Evolutionary conservation across 331 rosid species (phyloP), one percentile per base, ranked within the genome.

Genomic region (Phaseolus coccineus): DNA sequence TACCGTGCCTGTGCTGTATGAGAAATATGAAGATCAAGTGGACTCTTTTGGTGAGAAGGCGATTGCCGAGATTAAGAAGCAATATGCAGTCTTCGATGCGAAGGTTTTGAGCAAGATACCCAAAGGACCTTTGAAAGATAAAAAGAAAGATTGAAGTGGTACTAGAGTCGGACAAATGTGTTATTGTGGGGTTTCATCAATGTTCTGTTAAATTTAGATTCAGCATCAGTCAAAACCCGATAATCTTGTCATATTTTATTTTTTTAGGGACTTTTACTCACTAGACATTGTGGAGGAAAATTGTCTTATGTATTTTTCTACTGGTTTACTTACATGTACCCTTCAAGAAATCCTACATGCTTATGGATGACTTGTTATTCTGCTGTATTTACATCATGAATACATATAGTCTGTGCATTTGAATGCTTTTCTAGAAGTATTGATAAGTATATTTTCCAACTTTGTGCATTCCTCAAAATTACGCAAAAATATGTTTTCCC

Each of bases 91-190:
- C 56, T 94, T 92, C 77, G 98, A 92, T 80, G 90, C 86, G 0
- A 92, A 91, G 90, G 98, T 94, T 22, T 84, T 94, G 74, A 92
- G 97, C 84, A 94, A 94, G 89, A 87, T 94, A 69, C 97, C 98
- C 33, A 86, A 74, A 75, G 92, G 97, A 7, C 84, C 90, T 27
- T 66, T 85, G 83, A 93, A 91, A 87, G 88, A 87, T 75, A 93
- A 87, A 80, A 94, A 94, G 93, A 84, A 86, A 52, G 95, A 85
- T 56, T 94, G 85, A 84, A 71, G 83, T 65, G 74, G 8, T 6
- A 25, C 56, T 14, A 7, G 24, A 12, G 10, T 24, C 76, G 61
- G 83, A 71, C 89, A 73, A 56, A 73, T 83, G 80, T 78, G 52
- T 79, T 83, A 86, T 73, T 77, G 83, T 65, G 59, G 76, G 85